Evolutionary conservation across 2,329 filamentous ascomycete species (phyloP).

Genomic region (Fusarium succisae): DNA sequence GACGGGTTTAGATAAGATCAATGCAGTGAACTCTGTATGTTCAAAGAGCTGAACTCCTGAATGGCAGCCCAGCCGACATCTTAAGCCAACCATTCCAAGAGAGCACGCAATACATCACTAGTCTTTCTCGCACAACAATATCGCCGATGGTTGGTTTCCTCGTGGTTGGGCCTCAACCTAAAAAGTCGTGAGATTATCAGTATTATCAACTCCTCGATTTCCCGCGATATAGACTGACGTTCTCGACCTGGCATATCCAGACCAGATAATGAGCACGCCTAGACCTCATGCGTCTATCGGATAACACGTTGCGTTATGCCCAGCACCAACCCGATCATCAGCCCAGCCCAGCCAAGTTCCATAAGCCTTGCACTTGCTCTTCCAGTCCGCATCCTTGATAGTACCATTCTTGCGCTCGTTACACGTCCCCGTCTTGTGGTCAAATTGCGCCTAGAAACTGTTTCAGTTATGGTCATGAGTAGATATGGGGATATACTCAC

Average conservation of each 20-base stretch:
- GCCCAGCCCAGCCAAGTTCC: neutral
- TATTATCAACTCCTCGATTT: accelerated
- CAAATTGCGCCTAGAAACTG: neutral
- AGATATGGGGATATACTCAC: accelerated
- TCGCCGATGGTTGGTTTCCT: neutral
- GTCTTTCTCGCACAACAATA: neutral
- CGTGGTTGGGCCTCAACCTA: neutral
- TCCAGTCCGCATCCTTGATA: too few relatives aligned
- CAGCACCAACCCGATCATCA: neutral
- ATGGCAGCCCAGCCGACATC: accelerated
- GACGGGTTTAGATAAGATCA: neutral
- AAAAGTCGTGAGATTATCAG: neutral
- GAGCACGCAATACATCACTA: neutral
- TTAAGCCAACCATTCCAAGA: accelerated
- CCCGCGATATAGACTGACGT: accelerated
- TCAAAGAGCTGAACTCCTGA: accelerated
- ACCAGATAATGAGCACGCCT: accelerated
- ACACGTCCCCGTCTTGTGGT: neutral
- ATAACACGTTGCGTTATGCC: neutral
- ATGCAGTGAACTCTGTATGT: accelerated
- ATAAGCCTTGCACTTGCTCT: neutral
- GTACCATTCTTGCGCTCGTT: neutral
- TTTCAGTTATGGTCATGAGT: neutral
- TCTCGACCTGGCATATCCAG: accelerated
- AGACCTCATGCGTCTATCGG: neutral